These are phyloP conservation scores for Auricularia sp. DNA, from an alignment of 768 basidiomycete species.

Conservation along the genomic window DNA sequence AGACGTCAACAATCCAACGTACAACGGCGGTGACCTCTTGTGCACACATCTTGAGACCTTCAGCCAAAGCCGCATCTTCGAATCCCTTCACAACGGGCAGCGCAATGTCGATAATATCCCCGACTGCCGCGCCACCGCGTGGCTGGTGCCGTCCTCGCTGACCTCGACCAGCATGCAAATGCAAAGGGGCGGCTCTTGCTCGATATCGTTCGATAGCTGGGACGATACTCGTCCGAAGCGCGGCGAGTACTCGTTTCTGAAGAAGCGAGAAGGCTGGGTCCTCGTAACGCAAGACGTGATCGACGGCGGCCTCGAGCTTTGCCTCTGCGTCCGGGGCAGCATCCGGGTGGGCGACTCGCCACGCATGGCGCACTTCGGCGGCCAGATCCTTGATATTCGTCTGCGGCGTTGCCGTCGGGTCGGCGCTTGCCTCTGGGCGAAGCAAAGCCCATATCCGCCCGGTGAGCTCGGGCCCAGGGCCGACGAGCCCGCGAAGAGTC, in stretches of 20 bases:
- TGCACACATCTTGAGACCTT: slow-evolving; percentile 11
- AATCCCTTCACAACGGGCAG: slow-evolving; percentile 46
- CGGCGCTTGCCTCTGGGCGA: background rate
- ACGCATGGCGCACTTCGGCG: background rate
- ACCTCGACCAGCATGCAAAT: slow-evolving; percentile 19
- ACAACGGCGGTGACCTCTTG: background rate
- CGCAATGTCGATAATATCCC: slow-evolving; percentile 9
- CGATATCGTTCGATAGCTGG: slow-evolving; percentile 6
- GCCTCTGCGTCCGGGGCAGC: slow-evolving; percentile 33
- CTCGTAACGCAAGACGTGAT: slow-evolving; percentile 46
- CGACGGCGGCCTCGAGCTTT: slow-evolving; percentile 47
- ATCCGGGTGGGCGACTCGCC: slow-evolving; percentile 14
- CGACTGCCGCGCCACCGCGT: slow-evolving; percentile 17
- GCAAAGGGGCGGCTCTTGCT: slow-evolving; percentile 12
- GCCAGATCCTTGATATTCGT: slow-evolving; percentile 15
- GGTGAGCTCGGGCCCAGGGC: slow-evolving; percentile 44
- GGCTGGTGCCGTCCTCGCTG: slow-evolving; percentile 18
- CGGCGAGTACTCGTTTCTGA: slow-evolving; percentile 44
- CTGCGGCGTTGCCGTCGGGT: background rate
- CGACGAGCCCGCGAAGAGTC: slow-evolving; percentile 43
- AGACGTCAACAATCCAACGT: background rate
- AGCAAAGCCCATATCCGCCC: slow-evolving; percentile 40
- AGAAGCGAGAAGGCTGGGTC: slow-evolving; percentile 62
- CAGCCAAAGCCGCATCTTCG: slow-evolving; percentile 48
- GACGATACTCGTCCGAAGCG: slow-evolving; percentile 21